A percentile compares a stretch with the other conserved stretches of the same genome.
These are phyloP conservation scores for Claviceps spartinae DNA, from an alignment of 2,329 filamentous ascomycete genomes.

Conservation along the genomic window DNA sequence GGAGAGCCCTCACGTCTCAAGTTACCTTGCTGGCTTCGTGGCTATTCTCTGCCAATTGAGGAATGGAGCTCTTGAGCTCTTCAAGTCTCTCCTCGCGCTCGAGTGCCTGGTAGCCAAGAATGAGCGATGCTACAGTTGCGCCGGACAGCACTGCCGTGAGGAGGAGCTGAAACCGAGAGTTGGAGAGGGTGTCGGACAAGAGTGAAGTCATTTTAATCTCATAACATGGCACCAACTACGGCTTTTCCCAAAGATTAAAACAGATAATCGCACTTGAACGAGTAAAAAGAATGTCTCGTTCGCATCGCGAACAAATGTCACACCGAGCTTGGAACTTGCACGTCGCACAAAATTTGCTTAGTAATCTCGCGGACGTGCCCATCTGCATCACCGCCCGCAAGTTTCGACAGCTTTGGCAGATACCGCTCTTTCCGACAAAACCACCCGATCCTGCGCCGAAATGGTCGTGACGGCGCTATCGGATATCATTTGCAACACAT, in stretches of 20 bases:
- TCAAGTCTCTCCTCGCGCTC: constrained; percentile 39
- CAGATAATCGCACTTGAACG: no score
- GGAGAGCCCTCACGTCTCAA: background rate
- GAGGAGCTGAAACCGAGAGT: constrained; percentile 46
- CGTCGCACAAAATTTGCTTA: constrained; percentile 1
- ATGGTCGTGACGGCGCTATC: background rate
- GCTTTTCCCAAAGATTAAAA: background rate
- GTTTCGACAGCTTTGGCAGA: background rate
- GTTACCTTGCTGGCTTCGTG: constrained; percentile 11
- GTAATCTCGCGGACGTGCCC: background rate
- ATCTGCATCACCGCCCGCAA: background rate
- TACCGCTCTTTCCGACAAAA: background rate
- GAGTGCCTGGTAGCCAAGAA: constrained; percentile 50
- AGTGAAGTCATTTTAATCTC: constrained; percentile 27
- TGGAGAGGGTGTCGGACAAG: constrained; percentile 29
- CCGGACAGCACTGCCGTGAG: constrained; percentile 57
- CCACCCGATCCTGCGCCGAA: background rate
- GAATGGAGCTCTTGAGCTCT: constrained; percentile 48
- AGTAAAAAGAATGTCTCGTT: no score
- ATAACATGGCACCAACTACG: constrained; percentile 6
- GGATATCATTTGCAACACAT: background rate
- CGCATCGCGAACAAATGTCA: no score
- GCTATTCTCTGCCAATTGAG: constrained; percentile 15
- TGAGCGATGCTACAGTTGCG: constrained; percentile 42
- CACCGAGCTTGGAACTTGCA: background rate